These are phyloP conservation scores for Phytopythium montanum DNA, from an alignment of 352 stramenopile species.

Conservation along the genomic window DNA sequence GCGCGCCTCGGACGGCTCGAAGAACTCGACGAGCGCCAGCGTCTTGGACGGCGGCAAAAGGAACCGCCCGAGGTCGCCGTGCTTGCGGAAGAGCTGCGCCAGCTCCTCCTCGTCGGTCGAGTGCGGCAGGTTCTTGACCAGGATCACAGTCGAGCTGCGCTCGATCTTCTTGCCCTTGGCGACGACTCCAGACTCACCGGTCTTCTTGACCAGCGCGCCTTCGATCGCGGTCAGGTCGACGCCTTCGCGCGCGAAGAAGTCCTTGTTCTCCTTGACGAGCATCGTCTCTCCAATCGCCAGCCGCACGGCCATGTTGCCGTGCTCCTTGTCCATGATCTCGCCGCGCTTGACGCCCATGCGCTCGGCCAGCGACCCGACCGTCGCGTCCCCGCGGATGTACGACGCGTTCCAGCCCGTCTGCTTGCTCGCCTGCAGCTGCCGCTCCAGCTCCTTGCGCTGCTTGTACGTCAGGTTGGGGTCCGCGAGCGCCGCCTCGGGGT, in stretches of 20 bases:
- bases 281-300: constrained; percentile 97
- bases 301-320: constrained; percentile 96
- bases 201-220: constrained; percentile 62
- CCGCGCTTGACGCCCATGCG: constrained; percentile 91
- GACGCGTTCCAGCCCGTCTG: constrained; percentile 95
- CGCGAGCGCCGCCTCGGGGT: constrained; percentile 51
- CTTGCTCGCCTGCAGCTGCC: constrained; percentile 72
- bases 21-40: constrained; percentile 96
- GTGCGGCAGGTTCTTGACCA: constrained; percentile 98
- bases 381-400: constrained; percentile 79
- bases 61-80: constrained; percentile 86
- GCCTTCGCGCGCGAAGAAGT: constrained; percentile 94
- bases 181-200: constrained; percentile 20
- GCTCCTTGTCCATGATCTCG: constrained; percentile 94
- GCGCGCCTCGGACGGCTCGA: constrained; percentile 92
- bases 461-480: constrained; percentile 84
- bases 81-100: constrained; percentile 92
- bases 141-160: constrained; percentile 92
- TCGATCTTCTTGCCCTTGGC: constrained; percentile 64
- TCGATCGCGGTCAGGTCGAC: constrained; percentile 95
- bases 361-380: constrained; percentile 72
- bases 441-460: constrained; percentile 89
- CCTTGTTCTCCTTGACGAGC: constrained; percentile 97
- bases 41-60: constrained; percentile 93
- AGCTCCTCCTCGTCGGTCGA: constrained; percentile 93